A percentile compares a stretch with the other conserved stretches of the same genome.
These are phyloP conservation scores for Xylaria sp. DNA, from an alignment of 2,329 filamentous ascomycete genomes.

Conservation along the genomic window DNA sequence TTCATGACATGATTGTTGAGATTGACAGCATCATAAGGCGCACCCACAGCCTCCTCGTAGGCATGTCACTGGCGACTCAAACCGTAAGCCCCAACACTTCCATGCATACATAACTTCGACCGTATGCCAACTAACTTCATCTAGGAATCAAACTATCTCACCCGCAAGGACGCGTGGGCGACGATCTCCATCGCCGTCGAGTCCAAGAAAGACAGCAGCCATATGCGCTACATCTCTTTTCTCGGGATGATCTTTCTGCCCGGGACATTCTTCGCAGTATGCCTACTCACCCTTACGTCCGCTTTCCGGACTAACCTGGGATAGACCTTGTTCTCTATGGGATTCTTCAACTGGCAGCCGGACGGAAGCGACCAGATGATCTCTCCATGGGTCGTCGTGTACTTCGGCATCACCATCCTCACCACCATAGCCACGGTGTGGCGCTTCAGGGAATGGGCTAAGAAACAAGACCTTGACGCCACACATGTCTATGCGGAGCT, in stretches of 20 bases:
- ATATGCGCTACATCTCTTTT: slow-evolving; percentile 38
- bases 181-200: slow-evolving; percentile 38
- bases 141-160: slow-evolving; percentile 42
- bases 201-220: slow-evolving; percentile 38
- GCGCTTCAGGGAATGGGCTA: slow-evolving; percentile 22
- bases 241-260: slow-evolving; percentile 44
- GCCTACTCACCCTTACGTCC: background rate
- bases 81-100: slow-evolving; percentile 31
- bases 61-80: slow-evolving; percentile 37
- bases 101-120: background rate
- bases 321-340: slow-evolving; percentile 42
- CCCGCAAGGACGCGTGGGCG: slow-evolving; percentile 32
- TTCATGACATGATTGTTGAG: slow-evolving; percentile 40
- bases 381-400: slow-evolving; percentile 41
- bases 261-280: slow-evolving; percentile 42
- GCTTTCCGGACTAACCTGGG: background rate
- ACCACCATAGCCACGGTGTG: slow-evolving; percentile 31
- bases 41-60: slow-evolving; percentile 31
- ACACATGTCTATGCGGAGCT: background rate
- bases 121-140: background rate
- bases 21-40: slow-evolving; percentile 32
- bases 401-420: slow-evolving; percentile 31
- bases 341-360: slow-evolving; percentile 42
- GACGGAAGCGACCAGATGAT: slow-evolving; percentile 32
- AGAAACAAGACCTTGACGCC: slow-evolving; percentile 16